Conservation (phyloP, 169 alveolate genomes). For the Cryptosporidium tyzzeri region DNA sequence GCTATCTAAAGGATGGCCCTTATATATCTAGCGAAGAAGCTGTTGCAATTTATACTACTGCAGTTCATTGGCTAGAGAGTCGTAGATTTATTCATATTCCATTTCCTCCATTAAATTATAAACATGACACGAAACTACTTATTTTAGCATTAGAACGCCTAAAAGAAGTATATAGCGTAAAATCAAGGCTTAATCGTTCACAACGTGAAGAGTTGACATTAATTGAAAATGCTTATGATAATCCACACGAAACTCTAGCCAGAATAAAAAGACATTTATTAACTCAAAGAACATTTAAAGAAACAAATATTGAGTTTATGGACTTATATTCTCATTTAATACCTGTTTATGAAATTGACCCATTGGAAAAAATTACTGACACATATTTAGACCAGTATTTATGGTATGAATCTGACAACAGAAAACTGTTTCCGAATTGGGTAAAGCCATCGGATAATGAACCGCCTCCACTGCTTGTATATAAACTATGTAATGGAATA, state of each 20-base stretch:
- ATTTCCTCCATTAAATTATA: constrained; percentile 99
- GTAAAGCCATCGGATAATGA: constrained; percentile 99
- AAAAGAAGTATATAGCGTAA: constrained; percentile 97
- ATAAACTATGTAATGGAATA: constrained; percentile 99
- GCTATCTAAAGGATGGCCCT: constrained; percentile 99
- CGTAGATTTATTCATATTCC: constrained; percentile 98
- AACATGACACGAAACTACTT: constrained; percentile 99
- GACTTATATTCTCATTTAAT: constrained; percentile 98
- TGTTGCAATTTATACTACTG: constrained; percentile 98
- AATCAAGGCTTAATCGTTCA: constrained; percentile 96
- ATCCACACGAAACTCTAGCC: constrained; percentile 99
- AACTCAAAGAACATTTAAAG: constrained; percentile 99
- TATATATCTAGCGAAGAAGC: constrained; percentile 99
- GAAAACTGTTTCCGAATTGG: constrained; percentile 99
- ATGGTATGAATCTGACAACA: constrained; percentile 99
- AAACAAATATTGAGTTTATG: constrained; percentile 97
- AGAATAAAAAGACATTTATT: constrained; percentile 99
- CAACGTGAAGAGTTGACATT: constrained; percentile 99
- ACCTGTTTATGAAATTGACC: constrained; percentile 99
- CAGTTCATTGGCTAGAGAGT: constrained; percentile 99
- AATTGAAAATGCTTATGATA: constrained; percentile 99
- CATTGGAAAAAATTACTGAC: constrained; percentile 99
- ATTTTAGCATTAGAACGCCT: constrained; percentile 98
- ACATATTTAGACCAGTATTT: constrained; percentile 99
- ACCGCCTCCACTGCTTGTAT: constrained; percentile 99